These are phyloP conservation scores for Lepiota venenata DNA, from an alignment of 768 basidiomycete species.

Conservation along the genomic window DNA sequence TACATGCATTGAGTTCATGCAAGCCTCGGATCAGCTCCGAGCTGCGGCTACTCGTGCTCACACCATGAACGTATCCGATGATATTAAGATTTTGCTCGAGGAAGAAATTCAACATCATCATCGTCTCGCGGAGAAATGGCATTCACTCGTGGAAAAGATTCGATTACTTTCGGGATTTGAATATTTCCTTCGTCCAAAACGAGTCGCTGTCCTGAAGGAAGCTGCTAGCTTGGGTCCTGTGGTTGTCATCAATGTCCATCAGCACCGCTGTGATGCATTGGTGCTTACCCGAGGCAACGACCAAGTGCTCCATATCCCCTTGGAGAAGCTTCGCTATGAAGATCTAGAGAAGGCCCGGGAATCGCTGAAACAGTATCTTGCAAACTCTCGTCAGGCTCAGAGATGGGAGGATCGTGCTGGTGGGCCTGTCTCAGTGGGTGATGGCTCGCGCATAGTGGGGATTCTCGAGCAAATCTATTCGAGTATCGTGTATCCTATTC, in stretches of 20 bases:
- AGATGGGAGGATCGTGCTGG: too few species aligned
- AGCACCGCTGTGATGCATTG: conserved; percentile 33
- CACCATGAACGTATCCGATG: too few species aligned
- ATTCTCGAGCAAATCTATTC: too few species aligned
- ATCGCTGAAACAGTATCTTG: neutral
- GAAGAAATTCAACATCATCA: conserved; percentile 8
- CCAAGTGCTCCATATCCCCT: conserved; percentile 11
- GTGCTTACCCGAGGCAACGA: conserved; percentile 20
- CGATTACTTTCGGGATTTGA: conserved; percentile 22
- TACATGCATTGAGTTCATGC: conserved; percentile 11
- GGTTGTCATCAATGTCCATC: conserved; percentile 32
- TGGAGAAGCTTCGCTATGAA: conserved; percentile 9
- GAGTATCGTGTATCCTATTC: too few species aligned
- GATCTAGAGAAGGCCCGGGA: conserved; percentile 9
- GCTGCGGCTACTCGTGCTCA: too few species aligned
- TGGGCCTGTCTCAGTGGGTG: too few species aligned
- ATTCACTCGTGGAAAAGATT: conserved; percentile 1
- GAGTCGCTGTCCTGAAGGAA: conserved; percentile 14
- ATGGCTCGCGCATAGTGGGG: too few species aligned
- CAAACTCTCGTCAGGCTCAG: too few species aligned
- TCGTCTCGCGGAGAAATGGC: conserved; percentile 9
- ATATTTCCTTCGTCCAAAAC: conserved; percentile 24
- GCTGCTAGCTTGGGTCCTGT: conserved; percentile 23
- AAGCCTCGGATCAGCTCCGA: conserved; percentile 6
- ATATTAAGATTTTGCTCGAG: conserved; percentile 5